Percentiles rank a stretch among this genome's conserved stretches.
Evolutionary conservation across 2,329 filamentous ascomycete genomes (phyloP).

Genomic region (Colletotrichum costaricense): DNA sequence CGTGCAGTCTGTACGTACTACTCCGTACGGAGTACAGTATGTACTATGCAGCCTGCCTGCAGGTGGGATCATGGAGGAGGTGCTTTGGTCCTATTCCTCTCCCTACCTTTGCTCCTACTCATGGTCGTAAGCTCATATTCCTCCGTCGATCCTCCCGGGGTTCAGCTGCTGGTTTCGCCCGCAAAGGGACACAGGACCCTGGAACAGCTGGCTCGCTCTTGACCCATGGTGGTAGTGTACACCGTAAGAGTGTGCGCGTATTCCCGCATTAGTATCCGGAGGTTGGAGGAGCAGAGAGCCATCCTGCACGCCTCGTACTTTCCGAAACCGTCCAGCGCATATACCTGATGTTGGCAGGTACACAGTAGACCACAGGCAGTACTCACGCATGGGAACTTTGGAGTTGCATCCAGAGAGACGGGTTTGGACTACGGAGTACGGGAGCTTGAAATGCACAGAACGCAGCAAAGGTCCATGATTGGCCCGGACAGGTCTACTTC

Average conservation of each 20-base stretch:
- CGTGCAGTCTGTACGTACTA: no score
- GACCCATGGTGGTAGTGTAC: not conserved
- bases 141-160: conserved; percentile 4
- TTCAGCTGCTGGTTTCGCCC: not conserved
- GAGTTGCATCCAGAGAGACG: not conserved
- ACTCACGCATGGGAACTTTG: not conserved
- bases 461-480: not conserved
- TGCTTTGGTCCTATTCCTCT: not conserved
- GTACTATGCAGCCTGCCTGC: no score
- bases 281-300: no score
- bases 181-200: not conserved
- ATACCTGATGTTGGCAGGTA: not conserved
- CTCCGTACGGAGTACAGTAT: no score
- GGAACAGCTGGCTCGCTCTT: not conserved
- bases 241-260: not conserved
- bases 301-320: not conserved
- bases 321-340: not conserved
- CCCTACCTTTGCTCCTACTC: not conserved
- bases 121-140: not conserved
- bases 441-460: not conserved
- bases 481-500: not conserved
- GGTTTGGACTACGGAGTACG: not conserved
- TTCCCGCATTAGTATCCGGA: not conserved
- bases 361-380: no score
- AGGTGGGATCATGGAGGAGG: not conserved